Evolutionary conservation across 2,329 filamentous ascomycete genomes (phyloP), one percentile per base, ranked within the genome.

Genomic region (Talaromyces sp.): DNA sequence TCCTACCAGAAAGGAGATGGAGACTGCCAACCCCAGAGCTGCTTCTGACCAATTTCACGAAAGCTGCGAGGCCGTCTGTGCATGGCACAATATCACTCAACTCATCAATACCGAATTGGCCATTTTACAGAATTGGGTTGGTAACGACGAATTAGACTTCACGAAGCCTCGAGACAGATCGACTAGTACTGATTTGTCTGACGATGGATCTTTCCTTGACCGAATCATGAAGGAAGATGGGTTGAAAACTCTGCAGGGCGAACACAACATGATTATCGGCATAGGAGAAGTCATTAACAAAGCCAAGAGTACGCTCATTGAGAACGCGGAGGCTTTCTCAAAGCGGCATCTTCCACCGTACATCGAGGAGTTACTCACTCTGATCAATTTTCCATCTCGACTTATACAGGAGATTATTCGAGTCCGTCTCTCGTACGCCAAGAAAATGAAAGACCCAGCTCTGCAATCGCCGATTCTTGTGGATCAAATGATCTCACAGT

Each of bases 401-500:
- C 82, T 99, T 36, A 94, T 99, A 40, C 91, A 97, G 73, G 94
- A 97, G 70, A 95, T 99, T 67, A 97, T 97, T 70, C 89, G 89
- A 55, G 89, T 96, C 65, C 88, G 94, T 59, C 81, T 97, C 28
- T 89, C 87, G 9, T 97, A 97, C 72, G 92, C 93, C 17, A 91
- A 87, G 76, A 93, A 91, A 72, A 96, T 97, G 86, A 96, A 93
- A 75, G 93, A 97, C 67, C 91, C 91, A 9, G 88, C 91, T 1
- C 89, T 94, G 75, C 90, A 96, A 71, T 95, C 92, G 63, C 82
- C 89, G 25, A 88, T 99, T 78, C 91, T 99, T 81, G 89, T 95
- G 61, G 92, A 97, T 70, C 93, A 97, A 75, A 96, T 97, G 89
- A 97, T 99, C 62, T 82, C 89, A 0, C 94, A 99, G 69, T 97